Base-by-base conservation (phyloP, 495 filamentous ascomycete genomes). In the Evernia prunastri region DNA sequence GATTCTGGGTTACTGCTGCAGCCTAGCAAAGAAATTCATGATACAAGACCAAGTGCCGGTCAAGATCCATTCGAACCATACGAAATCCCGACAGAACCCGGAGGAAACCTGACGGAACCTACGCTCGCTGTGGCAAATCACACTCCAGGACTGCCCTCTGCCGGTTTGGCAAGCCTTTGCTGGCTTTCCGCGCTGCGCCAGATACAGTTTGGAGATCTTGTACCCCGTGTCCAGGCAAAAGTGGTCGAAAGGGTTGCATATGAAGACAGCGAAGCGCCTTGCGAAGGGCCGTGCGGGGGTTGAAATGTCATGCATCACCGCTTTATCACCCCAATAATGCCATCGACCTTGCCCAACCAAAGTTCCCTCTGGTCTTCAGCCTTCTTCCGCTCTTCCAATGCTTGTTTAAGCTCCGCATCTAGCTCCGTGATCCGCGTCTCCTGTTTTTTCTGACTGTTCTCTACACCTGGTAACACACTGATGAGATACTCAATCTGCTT, bases 401-500 rank as follows among this genome's bases (percentile, higher is more conserved):
- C 88, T 54, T 77, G 83, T 66, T 83, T 83, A 67, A 96, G 78
- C 70, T 93, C 87, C 68, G 80, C 79, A 71, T 96, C 90, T 69
- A 97, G 72, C 67, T 86, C 87, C 66, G 79, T 78, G 64, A 98
- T 90, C 68, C 82, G 80, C 61, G 78, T 75, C 70, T 89, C 82
- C 77, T 98, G 94, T 72, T 92, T 88, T 64, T 82, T 82, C 79
- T 95, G 88, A 64, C 88, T 93, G 51, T 87, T 87, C 23, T 89
- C 89, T 56, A 96, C 84, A 0, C 94, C 94, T 0, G 94, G 94
- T n/a, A 98, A 76, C 20, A 82, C 81, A 4, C 83, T 86, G 66
- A 97, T 91, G 61, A 98, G 75, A 31, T 84, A 79, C 77, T 98
- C 94, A 68, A 97, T 94, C 82, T 96, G 92, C 78, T 96, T 91